Evolutionary conservation across 352 stramenopile species (phyloP).

Genomic region (Phytophthora vignae): DNA sequence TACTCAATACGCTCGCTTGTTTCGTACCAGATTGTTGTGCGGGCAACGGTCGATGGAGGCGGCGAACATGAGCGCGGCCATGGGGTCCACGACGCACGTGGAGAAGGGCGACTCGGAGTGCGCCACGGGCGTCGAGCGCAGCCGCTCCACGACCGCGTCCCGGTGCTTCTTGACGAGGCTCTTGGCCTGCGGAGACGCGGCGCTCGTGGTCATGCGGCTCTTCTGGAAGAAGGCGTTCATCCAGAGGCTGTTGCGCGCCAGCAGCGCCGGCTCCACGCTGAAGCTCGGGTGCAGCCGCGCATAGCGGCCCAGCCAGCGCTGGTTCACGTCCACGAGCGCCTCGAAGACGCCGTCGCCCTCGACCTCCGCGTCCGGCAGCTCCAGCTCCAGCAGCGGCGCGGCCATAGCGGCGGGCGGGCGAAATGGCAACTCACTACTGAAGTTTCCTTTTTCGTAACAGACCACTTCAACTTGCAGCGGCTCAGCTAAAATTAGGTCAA

Average conservation of each 20-base stretch:
- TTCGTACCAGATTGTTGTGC: conserved; percentile 61
- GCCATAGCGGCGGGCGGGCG: conserved; percentile 7
- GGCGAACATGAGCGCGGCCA: conserved; percentile 72
- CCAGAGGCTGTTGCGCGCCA: conserved; percentile 80
- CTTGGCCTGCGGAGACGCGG: conserved; percentile 66
- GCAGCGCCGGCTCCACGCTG: conserved; percentile 56
- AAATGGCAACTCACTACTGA: background rate
- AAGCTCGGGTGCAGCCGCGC: conserved; percentile 65
- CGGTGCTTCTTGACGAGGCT: conserved; percentile 62
- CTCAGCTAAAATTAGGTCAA: conserved; percentile 18
- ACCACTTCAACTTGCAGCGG: conserved; percentile 31
- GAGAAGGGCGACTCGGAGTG: conserved; percentile 63
- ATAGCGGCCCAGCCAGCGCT: conserved; percentile 71
- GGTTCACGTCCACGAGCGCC: conserved; percentile 65
- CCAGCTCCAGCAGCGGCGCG: conserved; percentile 37
- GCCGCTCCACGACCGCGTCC: conserved; percentile 45
- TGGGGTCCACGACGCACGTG: conserved; percentile 59
- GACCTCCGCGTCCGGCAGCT: conserved; percentile 40
- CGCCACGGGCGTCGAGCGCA: conserved; percentile 42
- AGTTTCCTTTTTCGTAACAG: conserved; percentile 3
- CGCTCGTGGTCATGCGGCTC: conserved; percentile 70
- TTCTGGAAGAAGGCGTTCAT: conserved; percentile 89
- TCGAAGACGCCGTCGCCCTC: conserved; percentile 51
- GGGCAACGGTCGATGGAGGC: conserved; percentile 66
- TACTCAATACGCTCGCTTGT: too few relatives aligned